phyloP scores from a whole-genome alignment of 1,284 basidiomycete species.

The Tausonia pullulans region DNA sequence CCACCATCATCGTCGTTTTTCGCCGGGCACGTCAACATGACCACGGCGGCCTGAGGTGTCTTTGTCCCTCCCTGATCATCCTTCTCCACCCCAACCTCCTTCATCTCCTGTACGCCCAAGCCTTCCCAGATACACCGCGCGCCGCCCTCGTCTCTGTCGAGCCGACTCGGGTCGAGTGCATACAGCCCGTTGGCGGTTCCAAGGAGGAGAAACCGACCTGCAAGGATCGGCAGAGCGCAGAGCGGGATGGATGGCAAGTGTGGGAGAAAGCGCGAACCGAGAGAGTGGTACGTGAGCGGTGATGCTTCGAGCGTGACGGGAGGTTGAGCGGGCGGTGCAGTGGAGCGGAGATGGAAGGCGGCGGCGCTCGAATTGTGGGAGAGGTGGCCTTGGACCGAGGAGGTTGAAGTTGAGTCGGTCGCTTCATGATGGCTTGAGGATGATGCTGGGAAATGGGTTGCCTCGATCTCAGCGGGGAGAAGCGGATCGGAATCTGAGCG shows the following conservation, averaged over 20 bases:
- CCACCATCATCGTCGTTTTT: background rate
- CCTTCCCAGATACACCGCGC: constrained; percentile 1
- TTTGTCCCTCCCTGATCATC: background rate
- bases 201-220: background rate
- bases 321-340: background rate
- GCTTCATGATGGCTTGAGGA: background rate
- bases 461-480: constrained; percentile 1
- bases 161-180: background rate
- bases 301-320: background rate
- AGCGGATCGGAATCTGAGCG: constrained; percentile 2
- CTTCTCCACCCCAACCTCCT: background rate
- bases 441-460: background rate
- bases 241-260: constrained; percentile 8
- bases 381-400: background rate
- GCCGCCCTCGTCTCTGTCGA: background rate
- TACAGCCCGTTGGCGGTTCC: background rate
- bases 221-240: background rate
- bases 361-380: background rate
- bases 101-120: background rate
- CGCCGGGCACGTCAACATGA: background rate
- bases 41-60: background rate
- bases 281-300: constrained; percentile 2
- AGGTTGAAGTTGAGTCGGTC: background rate
- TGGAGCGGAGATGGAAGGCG: background rate
- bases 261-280: constrained; percentile 9